These are phyloP conservation scores for Scenedesmus sp. DNA, from an alignment of 163 green algal species.

Conservation along the genomic window DNA sequence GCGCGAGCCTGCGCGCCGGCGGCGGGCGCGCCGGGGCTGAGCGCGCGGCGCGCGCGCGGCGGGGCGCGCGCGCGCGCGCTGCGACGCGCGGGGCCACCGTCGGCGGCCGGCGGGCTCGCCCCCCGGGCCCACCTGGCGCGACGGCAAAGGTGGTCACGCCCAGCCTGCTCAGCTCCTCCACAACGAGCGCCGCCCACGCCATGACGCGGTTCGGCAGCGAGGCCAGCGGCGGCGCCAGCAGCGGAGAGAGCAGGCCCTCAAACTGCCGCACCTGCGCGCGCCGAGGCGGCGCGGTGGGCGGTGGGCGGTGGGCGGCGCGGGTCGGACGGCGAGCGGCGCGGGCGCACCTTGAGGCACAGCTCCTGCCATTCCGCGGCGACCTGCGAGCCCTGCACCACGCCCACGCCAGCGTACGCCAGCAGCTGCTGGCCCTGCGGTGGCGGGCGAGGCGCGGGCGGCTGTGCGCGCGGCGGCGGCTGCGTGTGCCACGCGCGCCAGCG, in stretches of 20 bases:
- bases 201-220: slow-evolving; percentile 43
- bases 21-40: no score
- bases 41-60: not conserved
- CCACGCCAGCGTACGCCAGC: slow-evolving; percentile 88
- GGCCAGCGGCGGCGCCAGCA: slow-evolving; percentile 12
- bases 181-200: slow-evolving; percentile 60
- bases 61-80: not conserved
- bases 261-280: slow-evolving; percentile 62
- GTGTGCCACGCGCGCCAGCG: not conserved
- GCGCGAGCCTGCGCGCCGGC: slow-evolving; percentile 74
- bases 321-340: no score
- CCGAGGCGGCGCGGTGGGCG: no score
- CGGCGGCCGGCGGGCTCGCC: no score
- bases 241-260: slow-evolving; percentile 56
- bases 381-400: slow-evolving; percentile 87
- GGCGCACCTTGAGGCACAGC: slow-evolving; percentile 91
- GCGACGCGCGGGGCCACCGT: no score
- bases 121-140: slow-evolving; percentile 75
- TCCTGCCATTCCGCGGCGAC: slow-evolving; percentile 91
- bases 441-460: not conserved
- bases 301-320: no score
- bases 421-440: slow-evolving; percentile 17
- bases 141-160: slow-evolving; percentile 87
- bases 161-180: slow-evolving; percentile 94
- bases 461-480: slow-evolving; percentile 9